These are phyloP conservation scores for Ogataea methanolica DNA, from an alignment of 805 yeast species.

Conservation along the genomic window DNA sequence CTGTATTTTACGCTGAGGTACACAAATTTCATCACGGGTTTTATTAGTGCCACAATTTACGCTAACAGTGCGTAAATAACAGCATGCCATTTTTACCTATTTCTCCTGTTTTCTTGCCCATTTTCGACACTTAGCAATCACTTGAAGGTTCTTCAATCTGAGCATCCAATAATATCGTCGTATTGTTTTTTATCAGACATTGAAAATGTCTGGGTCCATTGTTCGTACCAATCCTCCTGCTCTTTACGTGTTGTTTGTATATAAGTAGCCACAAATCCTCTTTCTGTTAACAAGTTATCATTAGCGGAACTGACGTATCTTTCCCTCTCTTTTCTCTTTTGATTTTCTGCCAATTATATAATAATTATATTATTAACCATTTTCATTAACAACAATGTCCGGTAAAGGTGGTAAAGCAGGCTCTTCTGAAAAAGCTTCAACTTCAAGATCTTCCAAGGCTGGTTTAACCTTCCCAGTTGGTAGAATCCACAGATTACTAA, in stretches of 20 bases:
- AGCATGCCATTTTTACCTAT: neutral
- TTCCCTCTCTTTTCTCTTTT: neutral
- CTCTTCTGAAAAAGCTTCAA: conserved; percentile 89
- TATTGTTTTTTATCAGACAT: too few relatives aligned
- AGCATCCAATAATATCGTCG: too few relatives aligned
- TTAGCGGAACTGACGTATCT: neutral
- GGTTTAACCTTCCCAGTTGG: conserved; percentile 99
- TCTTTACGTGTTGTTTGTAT: neutral
- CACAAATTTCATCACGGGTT: neutral
- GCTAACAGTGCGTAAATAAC: neutral
- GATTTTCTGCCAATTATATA: conserved; percentile 4
- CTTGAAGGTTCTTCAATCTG: too few relatives aligned
- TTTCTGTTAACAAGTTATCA: neutral
- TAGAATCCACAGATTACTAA: conserved; percentile 94
- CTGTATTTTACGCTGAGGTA: neutral
- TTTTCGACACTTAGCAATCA: too few relatives aligned
- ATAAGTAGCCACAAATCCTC: neutral
- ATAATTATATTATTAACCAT: conserved; percentile 1
- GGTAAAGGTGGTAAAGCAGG: conserved; percentile 95
- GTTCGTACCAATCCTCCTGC: too few relatives aligned
- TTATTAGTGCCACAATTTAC: neutral
- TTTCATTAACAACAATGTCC: conserved; percentile 34
- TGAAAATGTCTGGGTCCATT: too few relatives aligned
- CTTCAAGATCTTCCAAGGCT: conserved; percentile 97
- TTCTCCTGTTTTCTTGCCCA: neutral